phyloP scores from a whole-genome alignment of 2,329 filamentous ascomycete genomes.

The Cryphonectria parasitica region DNA sequence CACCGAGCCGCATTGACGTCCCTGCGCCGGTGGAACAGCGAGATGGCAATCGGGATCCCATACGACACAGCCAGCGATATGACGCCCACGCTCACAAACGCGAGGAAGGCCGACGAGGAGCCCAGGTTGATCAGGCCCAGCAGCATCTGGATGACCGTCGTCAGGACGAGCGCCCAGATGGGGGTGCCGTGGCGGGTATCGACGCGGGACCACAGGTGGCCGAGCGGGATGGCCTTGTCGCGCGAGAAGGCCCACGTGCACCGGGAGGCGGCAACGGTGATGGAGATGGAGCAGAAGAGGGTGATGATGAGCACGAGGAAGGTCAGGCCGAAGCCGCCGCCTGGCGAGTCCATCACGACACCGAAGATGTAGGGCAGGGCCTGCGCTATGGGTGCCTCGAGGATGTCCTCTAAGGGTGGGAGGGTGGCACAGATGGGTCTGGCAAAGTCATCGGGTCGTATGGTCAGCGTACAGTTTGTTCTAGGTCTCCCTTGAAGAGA shows the following conservation, averaged over 20 bases:
- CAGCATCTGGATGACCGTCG: slow-evolving; percentile 56
- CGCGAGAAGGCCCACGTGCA: slow-evolving; percentile 69
- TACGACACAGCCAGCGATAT: slow-evolving; percentile 60
- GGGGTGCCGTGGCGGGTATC: slow-evolving; percentile 57
- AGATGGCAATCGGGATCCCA: slow-evolving; percentile 58
- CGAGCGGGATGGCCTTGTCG: slow-evolving; percentile 59
- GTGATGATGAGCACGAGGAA: slow-evolving; percentile 60
- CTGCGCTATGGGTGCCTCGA: slow-evolving; percentile 55
- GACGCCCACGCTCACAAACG: slow-evolving; percentile 59
- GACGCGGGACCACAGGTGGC: slow-evolving; percentile 53
- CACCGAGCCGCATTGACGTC: slow-evolving; percentile 54
- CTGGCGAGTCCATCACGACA: slow-evolving; percentile 53
- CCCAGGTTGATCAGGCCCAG: slow-evolving; percentile 63
- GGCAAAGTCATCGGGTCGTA: slow-evolving; percentile 30
- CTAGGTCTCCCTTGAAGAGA: neutral
- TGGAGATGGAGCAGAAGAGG: slow-evolving; percentile 64
- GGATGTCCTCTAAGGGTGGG: slow-evolving; percentile 45
- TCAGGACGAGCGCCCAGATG: slow-evolving; percentile 59
- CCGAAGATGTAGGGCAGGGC: slow-evolving; percentile 59
- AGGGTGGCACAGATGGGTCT: slow-evolving; percentile 55
- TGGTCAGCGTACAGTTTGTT: neutral
- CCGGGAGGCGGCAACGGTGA: slow-evolving; percentile 68
- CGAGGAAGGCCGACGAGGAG: slow-evolving; percentile 60
- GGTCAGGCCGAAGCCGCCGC: slow-evolving; percentile 54
- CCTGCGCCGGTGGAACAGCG: slow-evolving; percentile 47